Evolutionary conservation across 2,329 filamentous ascomycete genomes (phyloP), one percentile per base, ranked within the genome.

Genomic region (Parastagonospora nodorum): DNA sequence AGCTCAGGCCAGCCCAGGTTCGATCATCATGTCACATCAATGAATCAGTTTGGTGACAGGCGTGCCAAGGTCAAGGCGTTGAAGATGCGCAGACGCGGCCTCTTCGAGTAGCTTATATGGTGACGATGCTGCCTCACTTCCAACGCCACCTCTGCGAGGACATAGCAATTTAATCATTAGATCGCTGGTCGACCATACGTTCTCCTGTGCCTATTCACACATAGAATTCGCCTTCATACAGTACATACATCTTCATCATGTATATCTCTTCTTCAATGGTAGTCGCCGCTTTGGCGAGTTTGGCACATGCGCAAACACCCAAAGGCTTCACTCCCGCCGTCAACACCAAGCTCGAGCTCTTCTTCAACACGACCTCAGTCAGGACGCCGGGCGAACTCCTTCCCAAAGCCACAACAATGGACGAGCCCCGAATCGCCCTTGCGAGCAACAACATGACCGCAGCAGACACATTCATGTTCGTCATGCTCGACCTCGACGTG

Each of bases 401-500:
- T 11, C 51, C 63, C 9, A 72, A 69, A 64, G 60, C 64, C 33
- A 51, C 50, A 44, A 68, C 64, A 1, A 51, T 63, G 27, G 56
- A 28, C 15, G 60, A 66, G 50, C 70, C 70, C 10, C 61, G 63
- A 44, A 49, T 73, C 42, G 70, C 66, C 9, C 28, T 71, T 12
- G 37, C 62, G 7, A 61, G 50, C 32, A 42, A 50, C 19, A 52
- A 51, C 19, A 39, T 53, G 27, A 58, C 58, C 39, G 16, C 49
- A 11, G 50, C 16, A 24, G 60, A 63, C 2, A 69, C 65, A 2
- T 73, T 61, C 57, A 61, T 73, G 53, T 72, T 71, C 53, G 59
- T 72, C 16, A 73, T 73, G 70, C 42, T 73, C 14, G 70, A 73
- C 43, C 63, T 73, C 8, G 70, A 73, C 42, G 67, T 72, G 1